phyloP scores from a whole-genome alignment of 805 yeast species.

The Saccharomycopsis synnaedendra region DNA sequence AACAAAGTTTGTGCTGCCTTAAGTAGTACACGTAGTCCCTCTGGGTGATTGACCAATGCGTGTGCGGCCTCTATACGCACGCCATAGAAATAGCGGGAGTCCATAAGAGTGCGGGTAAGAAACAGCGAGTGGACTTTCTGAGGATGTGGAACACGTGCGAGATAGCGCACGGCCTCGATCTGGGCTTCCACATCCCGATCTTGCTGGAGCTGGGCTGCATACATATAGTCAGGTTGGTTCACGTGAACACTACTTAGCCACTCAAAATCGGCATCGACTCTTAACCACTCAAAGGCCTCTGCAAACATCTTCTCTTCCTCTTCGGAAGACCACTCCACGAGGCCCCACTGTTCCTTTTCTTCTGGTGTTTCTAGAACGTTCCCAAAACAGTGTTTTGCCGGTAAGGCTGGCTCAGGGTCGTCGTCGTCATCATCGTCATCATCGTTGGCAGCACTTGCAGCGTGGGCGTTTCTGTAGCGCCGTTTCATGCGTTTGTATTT shows the following conservation, averaged over 20 bases:
- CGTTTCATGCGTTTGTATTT: slow-evolving; percentile 77
- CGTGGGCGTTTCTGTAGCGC: slow-evolving; percentile 26
- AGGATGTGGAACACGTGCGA: slow-evolving; percentile 50
- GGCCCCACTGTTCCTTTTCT: slow-evolving; percentile 62
- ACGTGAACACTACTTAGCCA: slow-evolving; percentile 82
- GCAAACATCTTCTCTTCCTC: slow-evolving; percentile 58
- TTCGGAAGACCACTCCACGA: slow-evolving; percentile 57
- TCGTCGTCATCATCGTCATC: slow-evolving; percentile 19
- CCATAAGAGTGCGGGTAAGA: slow-evolving; percentile 71
- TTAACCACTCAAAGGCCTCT: slow-evolving; percentile 95
- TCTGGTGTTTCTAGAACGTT: slow-evolving; percentile 53
- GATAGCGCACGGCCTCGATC: slow-evolving; percentile 65
- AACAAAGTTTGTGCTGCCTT: slow-evolving; percentile 56
- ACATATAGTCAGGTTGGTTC: slow-evolving; percentile 92
- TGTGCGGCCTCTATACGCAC: slow-evolving; percentile 78
- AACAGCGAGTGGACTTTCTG: slow-evolving; percentile 61
- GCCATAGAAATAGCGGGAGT: slow-evolving; percentile 77
- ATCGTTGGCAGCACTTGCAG: slow-evolving; percentile 16
- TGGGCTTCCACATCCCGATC: slow-evolving; percentile 97
- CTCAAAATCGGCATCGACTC: slow-evolving; percentile 96
- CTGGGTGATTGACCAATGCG: slow-evolving; percentile 61
- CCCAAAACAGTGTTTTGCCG: slow-evolving; percentile 49
- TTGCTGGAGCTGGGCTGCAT: slow-evolving; percentile 82
- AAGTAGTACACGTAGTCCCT: slow-evolving; percentile 65
- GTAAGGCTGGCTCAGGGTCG: slow-evolving; percentile 12